phyloP scores from a whole-genome alignment of 73 alveolate genomes.

The Symbiodinium natans region DNA sequence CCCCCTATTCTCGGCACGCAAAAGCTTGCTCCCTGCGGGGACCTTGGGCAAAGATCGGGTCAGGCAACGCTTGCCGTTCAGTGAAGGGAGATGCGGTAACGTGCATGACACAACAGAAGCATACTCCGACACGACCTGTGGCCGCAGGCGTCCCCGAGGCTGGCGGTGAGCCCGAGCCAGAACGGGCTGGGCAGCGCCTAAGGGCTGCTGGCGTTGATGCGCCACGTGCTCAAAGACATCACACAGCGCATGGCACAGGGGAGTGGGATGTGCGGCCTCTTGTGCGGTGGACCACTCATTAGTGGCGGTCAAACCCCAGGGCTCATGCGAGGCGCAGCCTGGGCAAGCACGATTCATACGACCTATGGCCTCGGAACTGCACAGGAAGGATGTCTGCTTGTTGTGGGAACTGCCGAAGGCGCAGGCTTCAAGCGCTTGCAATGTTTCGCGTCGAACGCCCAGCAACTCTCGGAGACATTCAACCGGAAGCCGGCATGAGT shows the following conservation, averaged over 20 bases:
- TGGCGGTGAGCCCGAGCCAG: not conserved
- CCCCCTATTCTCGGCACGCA: conserved; percentile 77
- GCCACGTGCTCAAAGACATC: not conserved
- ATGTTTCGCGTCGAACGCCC: not conserved
- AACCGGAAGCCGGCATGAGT: not conserved
- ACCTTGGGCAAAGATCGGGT: not conserved
- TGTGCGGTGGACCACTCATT: not conserved
- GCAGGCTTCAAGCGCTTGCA: not conserved
- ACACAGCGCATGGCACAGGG: not conserved
- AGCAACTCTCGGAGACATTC: too few relatives aligned
- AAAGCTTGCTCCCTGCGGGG: conserved; percentile 20
- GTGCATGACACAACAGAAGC: not conserved
- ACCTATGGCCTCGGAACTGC: not conserved
- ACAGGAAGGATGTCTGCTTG: not conserved
- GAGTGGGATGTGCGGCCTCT: not conserved
- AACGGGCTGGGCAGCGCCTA: not conserved
- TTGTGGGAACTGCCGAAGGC: not conserved
- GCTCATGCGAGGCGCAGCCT: not conserved
- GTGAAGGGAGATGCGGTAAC: not conserved
- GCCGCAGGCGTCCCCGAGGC: not conserved
- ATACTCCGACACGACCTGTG: not conserved
- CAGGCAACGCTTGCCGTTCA: not conserved
- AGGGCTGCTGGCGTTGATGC: not conserved
- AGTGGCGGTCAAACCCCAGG: not conserved
- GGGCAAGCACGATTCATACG: not conserved